Conservation (phyloP, 305 asterid species). For the Coffea humblotiana region DNA sequence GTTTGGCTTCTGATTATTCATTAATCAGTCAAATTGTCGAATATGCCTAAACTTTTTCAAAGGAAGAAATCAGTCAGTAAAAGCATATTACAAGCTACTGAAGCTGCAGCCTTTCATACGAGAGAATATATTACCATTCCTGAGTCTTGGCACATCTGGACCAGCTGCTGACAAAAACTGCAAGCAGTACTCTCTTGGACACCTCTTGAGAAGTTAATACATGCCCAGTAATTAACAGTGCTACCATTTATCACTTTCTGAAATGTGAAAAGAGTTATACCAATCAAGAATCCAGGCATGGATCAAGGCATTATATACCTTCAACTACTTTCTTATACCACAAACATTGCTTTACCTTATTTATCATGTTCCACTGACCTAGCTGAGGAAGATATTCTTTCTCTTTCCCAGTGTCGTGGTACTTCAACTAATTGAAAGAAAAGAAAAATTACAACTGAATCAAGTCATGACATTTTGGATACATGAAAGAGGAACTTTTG, state of each 20-base stretch:
- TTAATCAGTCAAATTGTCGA: not conserved
- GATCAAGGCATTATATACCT: not conserved
- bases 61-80: not conserved
- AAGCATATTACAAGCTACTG: not conserved
- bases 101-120: not conserved
- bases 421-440: slow-evolving; percentile 31
- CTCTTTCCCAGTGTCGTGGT: slow-evolving; percentile 41
- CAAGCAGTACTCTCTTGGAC: slow-evolving; percentile 39
- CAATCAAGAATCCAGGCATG: not conserved
- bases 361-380: slow-evolving; percentile 46
- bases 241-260: slow-evolving; percentile 48
- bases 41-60: not conserved
- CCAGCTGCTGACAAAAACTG: slow-evolving; percentile 39
- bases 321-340: not conserved
- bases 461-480: not conserved
- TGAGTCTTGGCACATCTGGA: slow-evolving; percentile 37
- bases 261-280: slow-evolving; percentile 9
- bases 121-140: slow-evolving; percentile 32
- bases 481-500: not conserved
- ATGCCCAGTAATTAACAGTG: slow-evolving; percentile 36
- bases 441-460: not conserved
- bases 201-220: slow-evolving; percentile 40
- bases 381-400: slow-evolving; percentile 37
- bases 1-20: not conserved
- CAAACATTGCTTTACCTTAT: slow-evolving; percentile 28